These are phyloP conservation scores for Alternaria ethzedia DNA, from an alignment of 2,329 filamentous ascomycete genomes.

Conservation along the genomic window DNA sequence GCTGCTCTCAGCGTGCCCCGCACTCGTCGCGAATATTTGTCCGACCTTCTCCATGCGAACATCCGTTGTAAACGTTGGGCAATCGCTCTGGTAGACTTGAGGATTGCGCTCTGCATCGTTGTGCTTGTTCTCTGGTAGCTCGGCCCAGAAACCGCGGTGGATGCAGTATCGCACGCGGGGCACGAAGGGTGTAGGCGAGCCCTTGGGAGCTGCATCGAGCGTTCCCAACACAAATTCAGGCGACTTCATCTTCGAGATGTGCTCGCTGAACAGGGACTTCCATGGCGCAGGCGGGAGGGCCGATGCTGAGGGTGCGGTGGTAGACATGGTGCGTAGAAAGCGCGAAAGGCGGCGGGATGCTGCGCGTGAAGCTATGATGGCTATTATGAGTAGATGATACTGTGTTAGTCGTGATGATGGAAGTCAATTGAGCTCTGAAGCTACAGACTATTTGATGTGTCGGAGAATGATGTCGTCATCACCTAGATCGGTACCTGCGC, in stretches of 20 bases:
- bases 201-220: constrained; percentile 51
- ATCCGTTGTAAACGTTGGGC: constrained; percentile 86
- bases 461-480: constrained; percentile 29
- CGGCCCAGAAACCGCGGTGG: constrained; percentile 83
- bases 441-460: constrained; percentile 4
- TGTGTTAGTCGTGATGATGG: constrained; percentile 1
- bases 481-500: constrained; percentile 11
- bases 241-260: constrained; percentile 56
- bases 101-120: constrained; percentile 78
- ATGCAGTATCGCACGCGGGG: constrained; percentile 78
- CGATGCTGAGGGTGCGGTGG: constrained; percentile 49
- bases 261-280: constrained; percentile 57
- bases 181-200: constrained; percentile 50
- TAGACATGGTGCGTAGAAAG: constrained; percentile 54
- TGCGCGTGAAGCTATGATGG: constrained; percentile 49
- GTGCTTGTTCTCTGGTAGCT: constrained; percentile 72
- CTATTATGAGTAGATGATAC: constrained; percentile 14
- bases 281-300: constrained; percentile 57
- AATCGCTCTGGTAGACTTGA: constrained; percentile 73
- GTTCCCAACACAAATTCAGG: constrained; percentile 61
- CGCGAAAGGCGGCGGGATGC: constrained; percentile 48
- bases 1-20: constrained; percentile 53
- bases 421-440: not conserved
- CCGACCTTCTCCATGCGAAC: constrained; percentile 82
- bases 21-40: constrained; percentile 67